phyloP scores from a whole-genome alignment of 1,284 basidiomycete genomes.

The Ustilago lituana region DNA sequence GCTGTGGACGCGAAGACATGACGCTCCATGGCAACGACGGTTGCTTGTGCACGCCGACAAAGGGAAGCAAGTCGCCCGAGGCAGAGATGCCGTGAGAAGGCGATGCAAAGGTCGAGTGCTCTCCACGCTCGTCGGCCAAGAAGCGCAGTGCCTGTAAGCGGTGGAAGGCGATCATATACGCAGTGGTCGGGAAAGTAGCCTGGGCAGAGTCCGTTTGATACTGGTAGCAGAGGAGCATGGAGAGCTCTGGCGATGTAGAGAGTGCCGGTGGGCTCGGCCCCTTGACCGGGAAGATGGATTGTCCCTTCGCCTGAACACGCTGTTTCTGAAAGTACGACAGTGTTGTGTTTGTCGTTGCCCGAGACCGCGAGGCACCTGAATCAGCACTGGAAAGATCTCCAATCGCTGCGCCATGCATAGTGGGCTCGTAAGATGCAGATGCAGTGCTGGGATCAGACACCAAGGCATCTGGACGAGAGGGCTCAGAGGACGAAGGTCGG shows the following conservation, averaged over 20 bases:
- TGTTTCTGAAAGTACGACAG: conserved; percentile 14
- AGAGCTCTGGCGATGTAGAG: conserved; percentile 49
- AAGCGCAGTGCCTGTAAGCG: conserved; percentile 44
- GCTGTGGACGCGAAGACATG: conserved; percentile 24
- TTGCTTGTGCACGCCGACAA: conserved; percentile 35
- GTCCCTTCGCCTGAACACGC: conserved; percentile 13
- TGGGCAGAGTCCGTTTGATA: conserved; percentile 8
- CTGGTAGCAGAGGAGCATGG: conserved; percentile 44
- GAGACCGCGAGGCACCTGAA: neutral
- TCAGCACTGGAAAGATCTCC: neutral
- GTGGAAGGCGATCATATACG: conserved; percentile 36
- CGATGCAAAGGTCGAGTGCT: conserved; percentile 34
- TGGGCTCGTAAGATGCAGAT: neutral
- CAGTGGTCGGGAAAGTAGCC: conserved; percentile 6
- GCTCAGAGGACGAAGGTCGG: conserved; percentile 17
- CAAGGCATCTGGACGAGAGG: conserved; percentile 5
- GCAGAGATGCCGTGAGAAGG: conserved; percentile 41
- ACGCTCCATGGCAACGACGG: conserved; percentile 19
- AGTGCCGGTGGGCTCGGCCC: conserved; percentile 21
- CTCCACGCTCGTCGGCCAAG: conserved; percentile 34
- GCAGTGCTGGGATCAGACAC: neutral
- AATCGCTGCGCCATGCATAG: neutral
- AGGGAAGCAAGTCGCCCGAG: conserved; percentile 37
- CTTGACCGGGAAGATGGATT: conserved; percentile 23
- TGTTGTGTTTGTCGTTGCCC: conserved; percentile 5